A percentile compares a stretch with the other conserved stretches of the same genome.
phyloP scores from a whole-genome alignment of 805 yeast genomes.

The Lachancea meyersii region DNA sequence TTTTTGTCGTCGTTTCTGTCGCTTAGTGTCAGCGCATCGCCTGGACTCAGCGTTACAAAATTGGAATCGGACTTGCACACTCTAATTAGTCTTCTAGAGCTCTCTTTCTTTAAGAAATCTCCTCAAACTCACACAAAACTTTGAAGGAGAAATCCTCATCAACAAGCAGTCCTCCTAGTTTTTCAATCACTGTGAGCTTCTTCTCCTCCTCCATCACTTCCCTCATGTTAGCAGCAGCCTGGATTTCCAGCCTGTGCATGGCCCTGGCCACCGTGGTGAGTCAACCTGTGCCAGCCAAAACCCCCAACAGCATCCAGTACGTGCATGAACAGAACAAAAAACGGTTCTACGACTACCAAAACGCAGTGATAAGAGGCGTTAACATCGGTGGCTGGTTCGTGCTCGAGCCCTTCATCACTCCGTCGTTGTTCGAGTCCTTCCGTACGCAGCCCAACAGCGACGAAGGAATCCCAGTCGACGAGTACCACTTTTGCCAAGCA shows the following conservation, averaged over 20 bases:
- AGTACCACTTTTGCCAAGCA: conserved; percentile 56
- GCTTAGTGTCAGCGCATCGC: too few species aligned
- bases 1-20: too few species aligned
- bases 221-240: background rate
- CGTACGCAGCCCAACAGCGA: conserved; percentile 32
- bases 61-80: too few species aligned
- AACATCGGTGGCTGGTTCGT: conserved; percentile 90
- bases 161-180: too few species aligned
- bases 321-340: conserved; percentile 17
- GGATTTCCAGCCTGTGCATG: conserved; percentile 2
- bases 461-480: conserved; percentile 66
- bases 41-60: too few species aligned
- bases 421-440: conserved; percentile 57
- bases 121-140: too few species aligned
- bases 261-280: conserved; percentile 10
- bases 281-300: conserved; percentile 19
- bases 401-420: conserved; percentile 80
- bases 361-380: conserved; percentile 46
- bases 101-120: too few species aligned
- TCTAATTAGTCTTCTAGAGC: too few species aligned
- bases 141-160: too few species aligned
- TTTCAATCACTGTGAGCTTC: too few species aligned
- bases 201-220: too few species aligned
- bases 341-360: conserved; percentile 22
- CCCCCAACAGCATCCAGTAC: conserved; percentile 15